Evolutionary conservation across 179 eudicot genomes (phyloP).

Genomic region (Actinidia chinensis): DNA sequence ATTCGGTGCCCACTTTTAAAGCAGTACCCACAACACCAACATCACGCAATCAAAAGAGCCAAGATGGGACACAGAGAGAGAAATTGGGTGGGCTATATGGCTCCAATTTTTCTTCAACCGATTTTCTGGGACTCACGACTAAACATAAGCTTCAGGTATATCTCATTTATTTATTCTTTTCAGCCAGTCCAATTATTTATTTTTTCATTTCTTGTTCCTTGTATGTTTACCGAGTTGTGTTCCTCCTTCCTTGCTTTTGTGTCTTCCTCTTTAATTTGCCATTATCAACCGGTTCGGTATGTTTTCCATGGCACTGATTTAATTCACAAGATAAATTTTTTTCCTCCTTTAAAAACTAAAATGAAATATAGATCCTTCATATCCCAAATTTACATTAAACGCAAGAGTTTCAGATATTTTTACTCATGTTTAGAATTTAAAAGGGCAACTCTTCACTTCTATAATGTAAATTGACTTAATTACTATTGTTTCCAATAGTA

Average conservation of each 20-base stretch:
- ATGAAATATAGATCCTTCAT: too few relatives aligned
- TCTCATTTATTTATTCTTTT: too few relatives aligned
- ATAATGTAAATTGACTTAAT: background rate
- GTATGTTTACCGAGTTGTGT: too few relatives aligned
- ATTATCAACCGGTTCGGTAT: background rate
- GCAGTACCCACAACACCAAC: conserved; percentile 30
- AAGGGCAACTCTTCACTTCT: background rate
- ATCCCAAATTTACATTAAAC: background rate
- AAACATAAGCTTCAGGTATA: conserved; percentile 56
- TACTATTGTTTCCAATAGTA: background rate
- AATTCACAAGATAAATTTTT: background rate
- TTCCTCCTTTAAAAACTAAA: background rate
- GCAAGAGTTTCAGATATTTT: background rate
- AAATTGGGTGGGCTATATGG: conserved; percentile 24
- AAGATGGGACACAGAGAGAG: conserved; percentile 27
- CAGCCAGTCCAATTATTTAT: background rate
- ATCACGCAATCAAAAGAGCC: conserved; percentile 27
- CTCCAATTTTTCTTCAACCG: conserved; percentile 33
- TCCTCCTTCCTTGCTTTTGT: background rate
- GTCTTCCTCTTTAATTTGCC: background rate
- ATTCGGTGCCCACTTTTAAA: conserved; percentile 26
- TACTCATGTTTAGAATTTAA: background rate
- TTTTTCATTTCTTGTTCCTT: too few relatives aligned
- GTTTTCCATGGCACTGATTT: background rate
- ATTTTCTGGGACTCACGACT: conserved; percentile 27